Evolutionary conservation across 2,329 filamentous ascomycete species (phyloP).

Genomic region (Sporothrix brunneoviolacea): DNA sequence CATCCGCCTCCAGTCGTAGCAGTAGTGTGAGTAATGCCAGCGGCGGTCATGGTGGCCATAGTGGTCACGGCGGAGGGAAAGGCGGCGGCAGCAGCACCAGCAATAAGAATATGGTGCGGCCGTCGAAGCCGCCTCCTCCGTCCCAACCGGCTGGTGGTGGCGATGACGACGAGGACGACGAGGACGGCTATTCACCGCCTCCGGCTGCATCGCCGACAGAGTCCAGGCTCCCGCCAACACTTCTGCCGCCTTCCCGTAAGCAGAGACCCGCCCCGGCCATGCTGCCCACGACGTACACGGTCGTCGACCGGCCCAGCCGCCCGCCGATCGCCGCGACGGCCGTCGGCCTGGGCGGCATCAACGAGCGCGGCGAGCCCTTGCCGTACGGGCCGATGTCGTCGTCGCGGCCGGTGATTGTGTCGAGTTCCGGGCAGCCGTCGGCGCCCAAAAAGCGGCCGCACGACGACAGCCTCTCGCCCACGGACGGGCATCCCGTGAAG

Average conservation of each 20-base stretch:
- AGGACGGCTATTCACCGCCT: slow-evolving; percentile 16
- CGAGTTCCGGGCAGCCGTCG: slow-evolving; percentile 29
- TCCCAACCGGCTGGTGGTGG: background rate
- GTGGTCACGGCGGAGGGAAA: background rate
- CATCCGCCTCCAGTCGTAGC: slow-evolving; percentile 9
- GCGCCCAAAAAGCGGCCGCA: slow-evolving; percentile 36
- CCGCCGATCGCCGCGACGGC: slow-evolving; percentile 9
- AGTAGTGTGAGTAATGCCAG: slow-evolving; percentile 10
- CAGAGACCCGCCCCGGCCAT: slow-evolving; percentile 17
- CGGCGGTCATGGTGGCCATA: too few species aligned
- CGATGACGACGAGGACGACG: slow-evolving; percentile 1
- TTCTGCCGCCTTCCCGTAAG: slow-evolving; percentile 2
- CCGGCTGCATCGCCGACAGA: slow-evolving; percentile 9
- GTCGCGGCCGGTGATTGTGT: slow-evolving; percentile 32
- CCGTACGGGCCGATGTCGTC: slow-evolving; percentile 16
- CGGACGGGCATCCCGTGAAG: slow-evolving; percentile 29
- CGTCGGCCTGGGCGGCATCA: slow-evolving; percentile 22
- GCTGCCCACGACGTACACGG: slow-evolving; percentile 15
- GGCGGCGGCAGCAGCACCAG: background rate
- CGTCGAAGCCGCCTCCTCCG: background rate
- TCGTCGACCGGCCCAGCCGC: slow-evolving; percentile 12
- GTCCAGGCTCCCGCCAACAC: background rate
- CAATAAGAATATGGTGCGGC: background rate
- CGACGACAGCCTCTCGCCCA: slow-evolving; percentile 29
- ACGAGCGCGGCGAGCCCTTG: slow-evolving; percentile 25